These are phyloP conservation scores for Eragrostis tef DNA, from an alignment of 202 grass and related monocot species.

Conservation along the genomic window DNA sequence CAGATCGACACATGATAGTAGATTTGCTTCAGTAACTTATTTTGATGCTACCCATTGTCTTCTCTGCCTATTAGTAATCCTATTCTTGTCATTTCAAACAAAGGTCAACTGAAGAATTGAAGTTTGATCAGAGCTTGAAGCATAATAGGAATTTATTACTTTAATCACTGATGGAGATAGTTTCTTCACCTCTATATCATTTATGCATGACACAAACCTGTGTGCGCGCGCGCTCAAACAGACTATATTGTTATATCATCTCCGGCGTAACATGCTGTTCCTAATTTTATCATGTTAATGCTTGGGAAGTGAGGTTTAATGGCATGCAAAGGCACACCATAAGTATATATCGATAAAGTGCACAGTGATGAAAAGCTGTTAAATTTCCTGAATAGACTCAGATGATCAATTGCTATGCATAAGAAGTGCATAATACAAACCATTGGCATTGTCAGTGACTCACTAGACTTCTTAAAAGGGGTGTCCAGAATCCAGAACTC, in stretches of 20 bases:
- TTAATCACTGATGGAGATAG: not conserved
- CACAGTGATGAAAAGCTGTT: conserved; percentile 27
- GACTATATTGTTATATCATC: not conserved
- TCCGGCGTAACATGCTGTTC: no score
- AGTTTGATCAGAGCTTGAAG: conserved; percentile 17
- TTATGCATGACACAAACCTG: not conserved
- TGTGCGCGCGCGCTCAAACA: not conserved
- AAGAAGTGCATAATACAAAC: conserved; percentile 23
- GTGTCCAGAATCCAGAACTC: not conserved
- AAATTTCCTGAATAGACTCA: conserved; percentile 24
- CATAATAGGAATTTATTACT: not conserved
- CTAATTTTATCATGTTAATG: conserved; percentile 18
- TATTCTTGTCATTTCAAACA: not conserved
- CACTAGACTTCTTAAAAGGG: conserved; percentile 6
- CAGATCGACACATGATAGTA: not conserved
- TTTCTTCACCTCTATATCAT: not conserved
- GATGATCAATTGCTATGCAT: conserved; percentile 5
- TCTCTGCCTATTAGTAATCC: not conserved
- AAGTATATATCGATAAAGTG: not conserved
- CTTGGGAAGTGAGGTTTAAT: not conserved
- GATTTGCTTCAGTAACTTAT: not conserved
- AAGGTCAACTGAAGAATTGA: not conserved
- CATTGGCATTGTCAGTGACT: conserved; percentile 24
- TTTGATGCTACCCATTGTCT: conserved; percentile 6
- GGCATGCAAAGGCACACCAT: not conserved